Evolutionary conservation across 352 stramenopile species (phyloP), one percentile per base, ranked within the genome.

Genomic region (Pythium coloratum): DNA sequence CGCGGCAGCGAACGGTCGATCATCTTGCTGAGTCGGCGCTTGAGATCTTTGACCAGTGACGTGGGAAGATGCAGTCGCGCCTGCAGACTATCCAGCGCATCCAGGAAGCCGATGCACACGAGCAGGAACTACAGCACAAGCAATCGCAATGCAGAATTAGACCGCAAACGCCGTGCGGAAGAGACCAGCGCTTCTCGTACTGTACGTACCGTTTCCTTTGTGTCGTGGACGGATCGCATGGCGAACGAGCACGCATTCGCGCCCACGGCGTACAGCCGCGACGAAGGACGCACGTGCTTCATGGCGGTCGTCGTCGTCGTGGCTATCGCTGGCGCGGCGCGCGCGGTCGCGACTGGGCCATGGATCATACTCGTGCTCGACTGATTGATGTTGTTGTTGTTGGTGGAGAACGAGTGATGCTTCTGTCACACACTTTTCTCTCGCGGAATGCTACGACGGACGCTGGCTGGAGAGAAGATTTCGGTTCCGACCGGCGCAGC

Each of bases 21-120:
- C 81, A 92, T 87, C 56, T 84, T 87, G 42, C 73, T 65, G 50
- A 94, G 66, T 13, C 80, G 84, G 10, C 73, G 81, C 73, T 89
- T 89, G 44, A 94, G 73, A 40, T 92, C 80, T 40, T 91, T 92
- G 9, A 94, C 82, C 26, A 94, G 70, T 42, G 76, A 77, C 47
- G 76, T 82, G 49, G 86, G 80, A 26, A 94, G 51, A 57, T 86
- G 82, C 55, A 94, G 73, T 0, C 80, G 79, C 63, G 90, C 79
- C 67, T 94, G 86, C 24, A 94, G 62, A 5, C 76, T 80, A 71
- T 94, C 86, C 36, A 94, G 67, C 24, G 86, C 86, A 44, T 91
- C 86, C 18, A 94, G 63, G 32, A 94, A 73, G 0, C 81, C 82
- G 26, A 94, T 86, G 57, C 86, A 94, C 40, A 94, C 81, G 62